These are phyloP conservation scores for Corchorus capsularis DNA, from an alignment of 345 rosid species.

Conservation along the genomic window DNA sequence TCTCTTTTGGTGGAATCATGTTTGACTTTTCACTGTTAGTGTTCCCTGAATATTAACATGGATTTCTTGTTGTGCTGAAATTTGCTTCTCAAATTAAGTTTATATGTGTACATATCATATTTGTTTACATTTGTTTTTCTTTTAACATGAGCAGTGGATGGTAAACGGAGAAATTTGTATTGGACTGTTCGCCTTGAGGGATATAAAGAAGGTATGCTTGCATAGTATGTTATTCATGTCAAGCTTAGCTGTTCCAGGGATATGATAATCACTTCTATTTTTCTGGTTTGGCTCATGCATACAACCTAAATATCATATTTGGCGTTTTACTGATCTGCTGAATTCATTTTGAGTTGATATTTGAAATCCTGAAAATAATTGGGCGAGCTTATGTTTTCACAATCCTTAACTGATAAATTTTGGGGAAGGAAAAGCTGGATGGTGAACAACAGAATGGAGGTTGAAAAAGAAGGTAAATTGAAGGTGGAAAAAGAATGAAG, in stretches of 20 bases:
- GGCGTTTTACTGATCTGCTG: not conserved
- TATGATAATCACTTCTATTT: not conserved
- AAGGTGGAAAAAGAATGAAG: not conserved
- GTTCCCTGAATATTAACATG: not conserved
- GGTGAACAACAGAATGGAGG: not conserved
- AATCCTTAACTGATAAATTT: not conserved
- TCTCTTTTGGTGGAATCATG: not conserved
- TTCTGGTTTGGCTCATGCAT: not conserved
- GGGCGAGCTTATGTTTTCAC: not conserved
- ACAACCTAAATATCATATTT: not conserved
- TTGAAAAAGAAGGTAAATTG: not conserved
- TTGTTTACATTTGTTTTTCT: constrained; percentile 7
- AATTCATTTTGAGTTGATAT: not conserved
- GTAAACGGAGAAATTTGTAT: constrained; percentile 99
- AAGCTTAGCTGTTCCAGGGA: constrained; percentile 6
- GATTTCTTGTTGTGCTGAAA: constrained; percentile 17
- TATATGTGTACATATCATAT: not conserved
- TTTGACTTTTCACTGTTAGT: not conserved
- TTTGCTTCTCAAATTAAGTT: constrained; percentile 7
- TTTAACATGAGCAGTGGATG: constrained; percentile 78
- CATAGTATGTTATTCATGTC: not conserved
- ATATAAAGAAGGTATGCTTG: constrained; percentile 74
- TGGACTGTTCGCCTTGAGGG: constrained; percentile 88
- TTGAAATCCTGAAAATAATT: constrained; percentile 2
- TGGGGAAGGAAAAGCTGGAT: not conserved